These are phyloP conservation scores for Taiozyma sp. DNA, from an alignment of 1,139 yeast species.

Conservation along the genomic window DNA sequence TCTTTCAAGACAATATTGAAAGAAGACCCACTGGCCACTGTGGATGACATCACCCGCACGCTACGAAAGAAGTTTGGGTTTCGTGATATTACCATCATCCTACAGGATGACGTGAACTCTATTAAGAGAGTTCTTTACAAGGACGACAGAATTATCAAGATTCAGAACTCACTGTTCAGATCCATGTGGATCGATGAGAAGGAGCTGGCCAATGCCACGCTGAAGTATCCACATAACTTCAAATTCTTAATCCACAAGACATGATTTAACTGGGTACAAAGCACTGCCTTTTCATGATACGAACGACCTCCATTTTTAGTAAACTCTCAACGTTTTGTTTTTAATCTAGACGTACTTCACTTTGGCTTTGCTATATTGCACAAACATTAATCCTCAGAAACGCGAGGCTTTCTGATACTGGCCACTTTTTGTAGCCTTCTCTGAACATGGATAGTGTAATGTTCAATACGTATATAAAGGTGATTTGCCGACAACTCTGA, in stretches of 20 bases:
- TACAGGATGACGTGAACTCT: slow-evolving; percentile 7
- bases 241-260: slow-evolving; percentile 7
- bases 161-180: slow-evolving; percentile 14
- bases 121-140: slow-evolving; percentile 7
- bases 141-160: slow-evolving; percentile 8
- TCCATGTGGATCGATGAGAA: slow-evolving; percentile 13
- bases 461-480: background rate
- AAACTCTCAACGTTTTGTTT: background rate
- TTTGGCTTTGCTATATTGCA: background rate
- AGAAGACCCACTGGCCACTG: slow-evolving; percentile 12
- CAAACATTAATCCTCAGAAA: too few relatives aligned
- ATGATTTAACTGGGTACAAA: background rate
- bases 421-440: background rate
- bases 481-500: background rate
- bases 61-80: slow-evolving; percentile 8
- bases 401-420: background rate
- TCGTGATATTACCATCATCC: slow-evolving; percentile 6
- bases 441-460: background rate
- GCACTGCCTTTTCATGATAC: background rate
- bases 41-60: slow-evolving; percentile 4
- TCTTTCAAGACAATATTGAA: slow-evolving; percentile 13
- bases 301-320: background rate
- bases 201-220: slow-evolving; percentile 10
- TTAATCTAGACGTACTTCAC: background rate
- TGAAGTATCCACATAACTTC: slow-evolving; percentile 8